Evolutionary conservation across 2,329 filamentous ascomycete genomes (phyloP).

Genomic region (Lithohypha guttulata): DNA sequence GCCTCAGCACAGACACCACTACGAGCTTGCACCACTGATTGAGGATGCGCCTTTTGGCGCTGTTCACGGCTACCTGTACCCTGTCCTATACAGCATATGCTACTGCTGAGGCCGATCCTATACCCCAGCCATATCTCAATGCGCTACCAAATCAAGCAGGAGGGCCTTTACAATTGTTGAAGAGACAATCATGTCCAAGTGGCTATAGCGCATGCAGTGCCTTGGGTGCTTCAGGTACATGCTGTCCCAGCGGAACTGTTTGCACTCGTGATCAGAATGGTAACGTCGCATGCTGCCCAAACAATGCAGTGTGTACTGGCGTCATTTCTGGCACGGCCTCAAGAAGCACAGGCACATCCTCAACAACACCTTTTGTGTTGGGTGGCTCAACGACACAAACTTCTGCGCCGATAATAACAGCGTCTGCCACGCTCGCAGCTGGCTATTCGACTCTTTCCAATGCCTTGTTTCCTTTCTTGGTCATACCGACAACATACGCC

Average conservation of each 20-base stretch:
- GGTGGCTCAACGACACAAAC: constrained; percentile 18
- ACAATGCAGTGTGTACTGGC: constrained; percentile 47
- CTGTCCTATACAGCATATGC: background rate
- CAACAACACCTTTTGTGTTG: constrained; percentile 19
- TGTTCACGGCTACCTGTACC: background rate
- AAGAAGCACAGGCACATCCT: background rate
- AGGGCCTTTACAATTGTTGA: constrained; percentile 11
- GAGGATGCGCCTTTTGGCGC: constrained; percentile 9
- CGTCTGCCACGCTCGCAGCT: constrained; percentile 21
- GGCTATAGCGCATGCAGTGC: constrained; percentile 44
- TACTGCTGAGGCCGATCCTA: background rate
- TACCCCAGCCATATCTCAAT: background rate
- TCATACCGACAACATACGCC: constrained; percentile 43
- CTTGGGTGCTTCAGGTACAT: constrained; percentile 43
- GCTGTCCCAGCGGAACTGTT: constrained; percentile 43
- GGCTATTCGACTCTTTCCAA: constrained; percentile 28
- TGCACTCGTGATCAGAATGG: constrained; percentile 47
- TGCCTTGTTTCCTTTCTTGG: constrained; percentile 41
- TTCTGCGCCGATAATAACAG: constrained; percentile 23
- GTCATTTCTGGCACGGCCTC: constrained; percentile 30
- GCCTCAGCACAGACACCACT: background rate
- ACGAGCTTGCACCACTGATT: background rate
- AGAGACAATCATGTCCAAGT: constrained; percentile 34
- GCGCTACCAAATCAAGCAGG: background rate
- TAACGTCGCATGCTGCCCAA: constrained; percentile 52